These are phyloP conservation scores for Chrysanthemum makinoi DNA, from an alignment of 129 eudicot genomes.

Conservation along the genomic window DNA sequence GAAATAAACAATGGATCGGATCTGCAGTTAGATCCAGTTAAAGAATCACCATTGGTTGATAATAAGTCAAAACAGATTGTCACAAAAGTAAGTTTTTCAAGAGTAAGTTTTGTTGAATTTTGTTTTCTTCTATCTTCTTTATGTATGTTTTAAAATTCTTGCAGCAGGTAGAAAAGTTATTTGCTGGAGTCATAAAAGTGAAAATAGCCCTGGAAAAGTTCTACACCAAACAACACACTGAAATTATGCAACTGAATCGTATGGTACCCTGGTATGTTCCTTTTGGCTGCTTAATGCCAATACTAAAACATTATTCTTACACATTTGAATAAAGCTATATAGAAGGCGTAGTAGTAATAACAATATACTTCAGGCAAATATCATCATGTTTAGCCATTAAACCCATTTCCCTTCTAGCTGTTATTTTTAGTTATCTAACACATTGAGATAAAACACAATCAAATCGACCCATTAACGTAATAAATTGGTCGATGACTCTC, in stretches of 20 bases:
- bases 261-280: constrained; percentile 47
- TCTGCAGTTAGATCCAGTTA: constrained; percentile 68
- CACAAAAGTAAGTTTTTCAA: constrained; percentile 60
- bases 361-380: neutral
- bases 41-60: constrained; percentile 48
- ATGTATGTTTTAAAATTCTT: constrained; percentile 18
- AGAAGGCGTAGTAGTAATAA: constrained; percentile 1
- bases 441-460: neutral
- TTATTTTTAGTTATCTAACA: too few relatives aligned
- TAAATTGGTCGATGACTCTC: neutral
- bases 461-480: neutral
- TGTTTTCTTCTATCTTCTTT: neutral
- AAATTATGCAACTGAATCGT: constrained; percentile 85
- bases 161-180: constrained; percentile 91
- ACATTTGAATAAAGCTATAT: neutral
- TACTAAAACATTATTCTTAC: neutral
- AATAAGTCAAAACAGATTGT: constrained; percentile 61
- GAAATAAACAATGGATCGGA: constrained; percentile 32
- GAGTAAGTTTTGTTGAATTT: neutral
- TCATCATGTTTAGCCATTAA: neutral
- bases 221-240: constrained; percentile 66
- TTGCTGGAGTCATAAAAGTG: constrained; percentile 96
- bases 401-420: neutral
- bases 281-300: neutral
- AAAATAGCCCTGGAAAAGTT: constrained; percentile 91